Conservation (phyloP, 2,329 filamentous ascomycete species). For the Coniochaeta ligniaria region DNA sequence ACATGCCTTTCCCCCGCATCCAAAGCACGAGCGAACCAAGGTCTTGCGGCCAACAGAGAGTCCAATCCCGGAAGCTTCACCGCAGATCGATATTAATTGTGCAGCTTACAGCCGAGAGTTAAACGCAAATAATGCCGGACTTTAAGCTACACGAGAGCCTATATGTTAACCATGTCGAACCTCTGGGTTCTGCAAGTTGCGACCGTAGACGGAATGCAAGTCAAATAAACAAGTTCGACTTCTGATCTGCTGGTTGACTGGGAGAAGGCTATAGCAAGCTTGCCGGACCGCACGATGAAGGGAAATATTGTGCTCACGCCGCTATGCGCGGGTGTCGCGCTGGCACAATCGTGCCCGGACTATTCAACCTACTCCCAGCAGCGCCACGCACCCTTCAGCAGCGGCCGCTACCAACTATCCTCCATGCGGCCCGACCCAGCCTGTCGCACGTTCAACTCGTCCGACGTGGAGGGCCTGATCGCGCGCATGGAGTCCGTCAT, state of each 20-base stretch:
- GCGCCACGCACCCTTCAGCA: constrained; percentile 63
- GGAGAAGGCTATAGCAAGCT: background rate
- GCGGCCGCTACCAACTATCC: constrained; percentile 68
- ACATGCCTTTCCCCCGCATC: background rate
- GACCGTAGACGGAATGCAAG: too few relatives aligned
- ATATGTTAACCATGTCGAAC: background rate
- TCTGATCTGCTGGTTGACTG: background rate
- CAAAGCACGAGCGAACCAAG: background rate
- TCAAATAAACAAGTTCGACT: background rate
- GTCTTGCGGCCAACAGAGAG: background rate
- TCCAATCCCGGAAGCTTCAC: background rate
- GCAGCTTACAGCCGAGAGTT: background rate
- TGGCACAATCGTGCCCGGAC: constrained; percentile 46
- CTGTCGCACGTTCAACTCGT: constrained; percentile 77
- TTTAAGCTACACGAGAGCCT: background rate
- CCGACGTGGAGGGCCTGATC: constrained; percentile 70
- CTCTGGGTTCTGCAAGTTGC: background rate
- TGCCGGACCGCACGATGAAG: background rate
- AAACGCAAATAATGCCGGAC: background rate
- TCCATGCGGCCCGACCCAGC: constrained; percentile 69
- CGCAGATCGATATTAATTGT: constrained; percentile 1
- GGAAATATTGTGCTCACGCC: background rate
- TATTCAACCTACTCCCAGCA: constrained; percentile 53
- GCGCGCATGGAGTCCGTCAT: constrained; percentile 61
- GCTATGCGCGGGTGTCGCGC: background rate